phyloP scores from a whole-genome alignment of 306 rosid species.

The Ammopiptanthus mongolicus region DNA sequence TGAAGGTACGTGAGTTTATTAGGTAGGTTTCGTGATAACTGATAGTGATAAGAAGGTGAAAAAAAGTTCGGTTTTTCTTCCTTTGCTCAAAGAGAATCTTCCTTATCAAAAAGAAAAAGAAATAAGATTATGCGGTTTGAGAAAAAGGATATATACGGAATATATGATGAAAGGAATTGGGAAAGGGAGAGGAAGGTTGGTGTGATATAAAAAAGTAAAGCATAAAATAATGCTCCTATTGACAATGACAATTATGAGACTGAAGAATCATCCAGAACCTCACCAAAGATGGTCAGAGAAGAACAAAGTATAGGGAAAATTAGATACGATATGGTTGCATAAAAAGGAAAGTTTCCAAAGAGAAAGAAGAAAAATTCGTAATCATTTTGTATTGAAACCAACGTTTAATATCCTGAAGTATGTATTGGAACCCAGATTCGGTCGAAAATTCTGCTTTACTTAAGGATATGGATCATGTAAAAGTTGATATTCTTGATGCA shows the following conservation, averaged over 20 bases:
- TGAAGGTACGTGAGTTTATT: not conserved
- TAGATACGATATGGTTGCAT: not conserved
- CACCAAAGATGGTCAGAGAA: not conserved
- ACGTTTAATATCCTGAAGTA: not conserved
- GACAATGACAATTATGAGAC: not conserved
- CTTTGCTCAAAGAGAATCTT: conserved; percentile 8
- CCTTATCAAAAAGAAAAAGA: not conserved
- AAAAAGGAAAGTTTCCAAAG: not conserved
- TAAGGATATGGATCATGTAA: not conserved
- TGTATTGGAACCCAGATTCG: not conserved
- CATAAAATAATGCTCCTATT: conserved; percentile 14
- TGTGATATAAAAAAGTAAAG: not conserved
- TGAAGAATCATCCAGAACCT: conserved; percentile 23
- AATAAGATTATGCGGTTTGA: not conserved
- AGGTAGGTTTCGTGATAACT: not conserved
- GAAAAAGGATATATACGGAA: conserved; percentile 6
- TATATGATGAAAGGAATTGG: not conserved
- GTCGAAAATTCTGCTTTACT: not conserved
- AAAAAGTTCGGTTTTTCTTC: not conserved
- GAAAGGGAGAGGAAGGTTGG: conserved; percentile 17
- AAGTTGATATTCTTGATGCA: not conserved
- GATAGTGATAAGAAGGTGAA: not conserved
- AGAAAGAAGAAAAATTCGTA: not conserved
- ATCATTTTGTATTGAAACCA: conserved; percentile 9
- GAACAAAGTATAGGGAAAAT: not conserved